Base-by-base conservation (phyloP, 23 red algal genomes). In the Chondrus crispus region DNA sequence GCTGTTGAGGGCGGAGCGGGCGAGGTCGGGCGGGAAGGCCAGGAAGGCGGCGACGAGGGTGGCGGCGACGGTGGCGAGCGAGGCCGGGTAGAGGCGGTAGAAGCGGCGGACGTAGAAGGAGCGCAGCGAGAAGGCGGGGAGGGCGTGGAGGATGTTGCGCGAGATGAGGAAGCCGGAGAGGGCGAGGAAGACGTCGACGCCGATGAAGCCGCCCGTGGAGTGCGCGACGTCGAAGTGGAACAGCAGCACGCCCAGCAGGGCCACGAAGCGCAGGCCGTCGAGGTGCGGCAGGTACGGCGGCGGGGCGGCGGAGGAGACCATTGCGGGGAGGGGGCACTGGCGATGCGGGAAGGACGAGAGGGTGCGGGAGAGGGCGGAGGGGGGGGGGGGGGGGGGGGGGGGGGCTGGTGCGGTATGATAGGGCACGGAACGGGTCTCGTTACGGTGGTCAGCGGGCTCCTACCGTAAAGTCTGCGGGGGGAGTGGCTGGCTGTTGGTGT, bases 131-230 rank as follows among this genome's bases (percentile, higher is more conserved):
- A 42, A 26, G 18, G 20, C 37, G 20, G 4, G 46, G 29, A 41
- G 35, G 2, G 38, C 90, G 32, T 62, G 79, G 14, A n/a, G n/a
- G 24, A 64, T 32, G 7, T 64, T 64, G 26, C 6, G 7, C 8
- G 92, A 72, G 52, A 88, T 95, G 22, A 88, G 71, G 84, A 30
- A 95, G 49, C 83, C 81, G 1, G 92, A 88, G 2, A 88, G 71
- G 10, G 76, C 66, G 54, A 88, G 66, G 82, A 82, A 95, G 18
- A 88, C 55, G n/a, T 93, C 91, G 9, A 87, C 91, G 81, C 91
- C 91, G 7, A 87, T 55, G 46, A 74, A 93, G 81, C 91, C 91
- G 76, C 92, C 91, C 22, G 51, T 40, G 26, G 35, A n/a, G 35
- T 30, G 35, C 42, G 33, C 33, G 9, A 81, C 20, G 0, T 26